Percentiles rank a stretch among this genome's conserved stretches.
phyloP scores from a whole-genome alignment of 371 early-diverging fungal genomes.

The Actinomortierella ambigua region DNA sequence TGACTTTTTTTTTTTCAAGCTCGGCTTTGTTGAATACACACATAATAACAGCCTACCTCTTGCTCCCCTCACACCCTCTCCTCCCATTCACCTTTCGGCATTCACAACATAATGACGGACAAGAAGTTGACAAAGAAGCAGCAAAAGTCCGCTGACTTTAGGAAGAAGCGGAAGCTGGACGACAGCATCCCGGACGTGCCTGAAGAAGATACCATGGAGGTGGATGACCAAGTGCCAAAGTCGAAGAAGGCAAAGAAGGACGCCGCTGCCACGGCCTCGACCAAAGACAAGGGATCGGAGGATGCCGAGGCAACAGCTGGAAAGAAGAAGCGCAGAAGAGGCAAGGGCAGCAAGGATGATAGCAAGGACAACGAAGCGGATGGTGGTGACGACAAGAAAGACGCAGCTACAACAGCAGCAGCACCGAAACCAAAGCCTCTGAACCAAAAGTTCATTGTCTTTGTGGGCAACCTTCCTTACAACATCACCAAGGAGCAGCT shows the following conservation, averaged over 20 bases:
- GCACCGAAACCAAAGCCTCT: constrained; percentile 11
- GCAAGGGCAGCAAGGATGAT: constrained; percentile 21
- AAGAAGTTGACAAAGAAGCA: constrained; percentile 72
- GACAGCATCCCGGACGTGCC: constrained; percentile 56
- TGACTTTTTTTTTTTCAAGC: too few relatives aligned
- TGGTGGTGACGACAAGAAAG: neutral
- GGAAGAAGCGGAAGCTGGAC: constrained; percentile 59
- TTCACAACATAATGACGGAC: constrained; percentile 41
- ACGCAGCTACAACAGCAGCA: neutral
- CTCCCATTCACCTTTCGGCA: neutral
- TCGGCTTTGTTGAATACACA: too few relatives aligned
- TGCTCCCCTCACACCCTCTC: constrained; percentile 1
- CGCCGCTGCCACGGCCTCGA: constrained; percentile 11
- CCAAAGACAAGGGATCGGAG: constrained; percentile 2
- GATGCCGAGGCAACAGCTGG: constrained; percentile 6
- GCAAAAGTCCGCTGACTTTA: constrained; percentile 66
- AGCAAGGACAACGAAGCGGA: constrained; percentile 14
- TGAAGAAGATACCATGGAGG: constrained; percentile 47
- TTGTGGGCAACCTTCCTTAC: constrained; percentile 78
- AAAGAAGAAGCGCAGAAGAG: constrained; percentile 46
- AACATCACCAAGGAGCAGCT: constrained; percentile 70
- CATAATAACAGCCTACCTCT: neutral
- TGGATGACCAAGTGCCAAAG: constrained; percentile 11
- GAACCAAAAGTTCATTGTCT: constrained; percentile 65
- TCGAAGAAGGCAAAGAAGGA: constrained; percentile 30